phyloP scores from a whole-genome alignment of 2,329 filamentous ascomycete species.

The Epichloe uncinata region DNA sequence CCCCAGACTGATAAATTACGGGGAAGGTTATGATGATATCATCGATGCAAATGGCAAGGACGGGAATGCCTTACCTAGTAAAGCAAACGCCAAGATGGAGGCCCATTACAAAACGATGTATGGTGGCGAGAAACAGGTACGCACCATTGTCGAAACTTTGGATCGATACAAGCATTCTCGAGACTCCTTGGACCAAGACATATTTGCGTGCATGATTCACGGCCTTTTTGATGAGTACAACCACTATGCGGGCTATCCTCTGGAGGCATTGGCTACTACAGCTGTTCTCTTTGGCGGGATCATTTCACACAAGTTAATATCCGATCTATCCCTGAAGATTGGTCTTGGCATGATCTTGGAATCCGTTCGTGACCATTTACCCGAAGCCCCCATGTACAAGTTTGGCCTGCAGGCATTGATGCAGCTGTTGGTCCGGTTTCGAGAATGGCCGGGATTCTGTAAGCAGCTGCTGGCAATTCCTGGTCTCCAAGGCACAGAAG shows the following conservation, averaged over 20 bases:
- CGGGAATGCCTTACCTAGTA: slow-evolving; percentile 66
- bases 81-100: slow-evolving; percentile 85
- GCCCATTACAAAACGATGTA: slow-evolving; percentile 99
- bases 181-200: slow-evolving; percentile 74
- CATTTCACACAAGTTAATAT: slow-evolving; percentile 85
- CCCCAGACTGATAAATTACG: slow-evolving; percentile 90
- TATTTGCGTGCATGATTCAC: slow-evolving; percentile 98
- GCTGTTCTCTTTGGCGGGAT: slow-evolving; percentile 94
- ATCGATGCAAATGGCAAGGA: slow-evolving; percentile 74
- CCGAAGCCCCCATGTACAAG: slow-evolving; percentile 90
- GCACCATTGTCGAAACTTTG: slow-evolving; percentile 72
- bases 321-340: slow-evolving; percentile 79
- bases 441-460: slow-evolving; percentile 94
- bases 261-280: slow-evolving; percentile 91
- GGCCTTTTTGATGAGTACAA: slow-evolving; percentile 94
- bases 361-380: slow-evolving; percentile 71
- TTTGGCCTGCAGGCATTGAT: slow-evolving; percentile 92
- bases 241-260: slow-evolving; percentile 87
- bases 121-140: slow-evolving; percentile 73
- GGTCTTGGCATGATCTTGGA: slow-evolving; percentile 98
- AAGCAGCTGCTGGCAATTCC: slow-evolving; percentile 71
- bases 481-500: slow-evolving; percentile 70
- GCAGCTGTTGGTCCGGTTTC: slow-evolving; percentile 69
- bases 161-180: slow-evolving; percentile 79
- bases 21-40: slow-evolving; percentile 80